Evolutionary conservation across 2,329 filamentous ascomycete species (phyloP).

Genomic region (Colletotrichum falcatum): DNA sequence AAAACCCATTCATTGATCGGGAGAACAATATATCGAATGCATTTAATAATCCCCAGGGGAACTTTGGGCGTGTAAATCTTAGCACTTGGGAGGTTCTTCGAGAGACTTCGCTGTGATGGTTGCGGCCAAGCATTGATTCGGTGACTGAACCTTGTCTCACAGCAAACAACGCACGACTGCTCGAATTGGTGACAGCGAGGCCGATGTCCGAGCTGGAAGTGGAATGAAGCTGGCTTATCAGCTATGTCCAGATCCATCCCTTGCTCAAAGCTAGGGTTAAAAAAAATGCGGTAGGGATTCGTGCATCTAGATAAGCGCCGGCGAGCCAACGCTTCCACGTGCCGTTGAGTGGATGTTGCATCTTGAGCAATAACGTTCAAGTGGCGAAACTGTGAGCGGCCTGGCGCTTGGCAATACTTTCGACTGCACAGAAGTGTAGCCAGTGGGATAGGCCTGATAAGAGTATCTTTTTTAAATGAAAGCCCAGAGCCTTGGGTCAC

Average conservation of each 20-base stretch:
- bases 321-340: not conserved
- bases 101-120: no score
- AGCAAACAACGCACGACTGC: not conserved
- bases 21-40: not conserved
- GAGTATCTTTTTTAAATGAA: conserved; percentile 5
- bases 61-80: not conserved
- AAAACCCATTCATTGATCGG: not conserved
- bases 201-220: not conserved
- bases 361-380: not conserved
- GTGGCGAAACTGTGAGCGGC: not conserved
- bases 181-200: not conserved
- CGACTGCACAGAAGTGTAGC: not conserved
- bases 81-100: no score
- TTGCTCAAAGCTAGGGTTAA: no score
- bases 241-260: no score
- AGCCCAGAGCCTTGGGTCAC: conserved; percentile 35
- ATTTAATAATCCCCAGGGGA: not conserved
- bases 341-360: not conserved
- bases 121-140: not conserved
- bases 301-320: not conserved
- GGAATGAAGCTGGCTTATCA: not conserved
- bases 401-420: no score
- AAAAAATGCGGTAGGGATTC: not conserved
- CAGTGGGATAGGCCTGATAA: not conserved
- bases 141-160: not conserved